Evolutionary conservation across 176 grass and related monocot species (phyloP), one percentile per base, ranked within the genome.

Genomic region (Metroxylon sagu): DNA sequence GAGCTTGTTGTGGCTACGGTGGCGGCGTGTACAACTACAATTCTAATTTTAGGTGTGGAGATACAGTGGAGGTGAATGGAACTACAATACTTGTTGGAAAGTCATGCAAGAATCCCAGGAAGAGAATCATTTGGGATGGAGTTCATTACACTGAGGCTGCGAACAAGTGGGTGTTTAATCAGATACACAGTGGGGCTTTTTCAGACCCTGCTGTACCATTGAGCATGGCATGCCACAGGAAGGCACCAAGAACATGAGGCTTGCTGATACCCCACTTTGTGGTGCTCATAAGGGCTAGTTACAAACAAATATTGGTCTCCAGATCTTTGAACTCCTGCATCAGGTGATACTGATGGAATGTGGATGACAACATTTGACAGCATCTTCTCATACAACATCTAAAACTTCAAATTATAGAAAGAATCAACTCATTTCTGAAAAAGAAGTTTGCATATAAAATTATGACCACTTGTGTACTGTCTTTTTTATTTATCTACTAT

Each of bases 61-160:
- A 31, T 3, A 43, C 28, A 12, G 10, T 12, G 52, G 8, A 31
- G 53, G 52, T 16, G 18, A 5, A 53, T 18, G 29, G 29, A 18
- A 68, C 26, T n/a, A 19, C 12, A 3, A 52, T 68, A 5, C 27
- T 56, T 8, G 2, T 68, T 17, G 52, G 52, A 1, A 68, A 23
- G 52, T 19, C 65, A 6, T 68, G 52, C 12, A 56, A 6, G 65
- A n/a, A 68, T 55, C 65, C 65, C 1, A 3, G 16, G 28, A 68
- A 23, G 27, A 56, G 52, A 3, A 31, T 68, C 4, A 39, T 19
- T 16, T 68, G 65, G 65, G 65, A 68, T 18, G 65, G 65, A 43
- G 52, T 14, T 43, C 65, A 68, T 21, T 68, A 68, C 65, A 56
- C 65, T 0, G 65, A 68, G 65, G 65, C 65, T 3, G 65, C 65